Percentiles rank a stretch among this genome's conserved stretches.
phyloP scores from a whole-genome alignment of 345 rosid genomes.

The Camelina neglecta region DNA sequence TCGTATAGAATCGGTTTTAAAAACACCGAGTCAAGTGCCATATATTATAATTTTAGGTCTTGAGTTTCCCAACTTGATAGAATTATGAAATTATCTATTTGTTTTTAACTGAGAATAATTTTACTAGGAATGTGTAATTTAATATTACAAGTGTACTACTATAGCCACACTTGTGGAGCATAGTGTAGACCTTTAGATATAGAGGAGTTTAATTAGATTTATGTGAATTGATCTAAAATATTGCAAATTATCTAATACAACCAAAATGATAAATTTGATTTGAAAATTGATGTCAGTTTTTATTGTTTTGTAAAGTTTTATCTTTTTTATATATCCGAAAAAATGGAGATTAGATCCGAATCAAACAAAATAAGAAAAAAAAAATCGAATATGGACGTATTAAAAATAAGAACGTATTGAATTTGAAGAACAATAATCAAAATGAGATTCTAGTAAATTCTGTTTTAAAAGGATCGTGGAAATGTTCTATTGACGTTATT shows the following conservation, averaged over 20 bases:
- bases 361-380: background rate
- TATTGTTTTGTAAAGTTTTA: background rate
- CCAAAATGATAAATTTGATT: background rate
- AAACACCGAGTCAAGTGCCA: background rate
- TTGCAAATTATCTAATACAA: too few relatives aligned
- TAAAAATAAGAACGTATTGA: too few relatives aligned
- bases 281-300: background rate
- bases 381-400: too few relatives aligned
- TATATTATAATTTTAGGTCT: background rate
- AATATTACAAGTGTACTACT: background rate
- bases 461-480: background rate
- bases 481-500: background rate
- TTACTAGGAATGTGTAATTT: background rate
- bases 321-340: background rate
- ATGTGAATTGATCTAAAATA: background rate
- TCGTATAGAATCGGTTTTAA: background rate
- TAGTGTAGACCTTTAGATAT: background rate
- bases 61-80: background rate
- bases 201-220: background rate
- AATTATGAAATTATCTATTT: background rate
- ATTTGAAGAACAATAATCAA: too few relatives aligned
- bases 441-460: too few relatives aligned
- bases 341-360: background rate
- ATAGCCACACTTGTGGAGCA: background rate
- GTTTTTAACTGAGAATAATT: background rate